These are phyloP conservation scores for Trichosporon ovoides DNA, from an alignment of 1,284 basidiomycete species.

Conservation along the genomic window DNA sequence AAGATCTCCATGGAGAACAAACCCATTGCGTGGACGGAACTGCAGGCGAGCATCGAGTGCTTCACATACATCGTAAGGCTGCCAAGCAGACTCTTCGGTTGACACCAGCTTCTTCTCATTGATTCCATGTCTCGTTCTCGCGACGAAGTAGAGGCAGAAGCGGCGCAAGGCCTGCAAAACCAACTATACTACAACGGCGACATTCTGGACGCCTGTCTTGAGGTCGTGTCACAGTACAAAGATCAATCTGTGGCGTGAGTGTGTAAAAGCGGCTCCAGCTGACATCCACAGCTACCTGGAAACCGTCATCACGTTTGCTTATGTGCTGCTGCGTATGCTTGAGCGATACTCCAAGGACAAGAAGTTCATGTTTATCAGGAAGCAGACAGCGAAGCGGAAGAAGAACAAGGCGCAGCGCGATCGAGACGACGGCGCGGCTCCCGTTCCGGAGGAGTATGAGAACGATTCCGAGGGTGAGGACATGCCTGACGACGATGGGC, in stretches of 20 bases:
- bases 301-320: slow-evolving; percentile 72
- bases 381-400: slow-evolving; percentile 57
- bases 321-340: slow-evolving; percentile 74
- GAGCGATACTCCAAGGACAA: slow-evolving; percentile 75
- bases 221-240: slow-evolving; percentile 68
- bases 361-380: slow-evolving; percentile 69
- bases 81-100: background rate
- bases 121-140: slow-evolving; percentile 56
- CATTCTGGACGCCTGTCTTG: slow-evolving; percentile 76
- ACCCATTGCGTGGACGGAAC: slow-evolving; percentile 86
- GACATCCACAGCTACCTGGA: slow-evolving; percentile 62
- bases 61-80: slow-evolving; percentile 67
- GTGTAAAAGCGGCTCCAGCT: background rate
- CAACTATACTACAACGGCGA: slow-evolving; percentile 91
- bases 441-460: slow-evolving; percentile 38
- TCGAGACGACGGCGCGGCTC: slow-evolving; percentile 10
- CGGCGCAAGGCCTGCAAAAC: slow-evolving; percentile 72
- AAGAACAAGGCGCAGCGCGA: slow-evolving; percentile 32
- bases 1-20: slow-evolving; percentile 80
- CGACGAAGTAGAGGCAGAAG: slow-evolving; percentile 63
- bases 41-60: slow-evolving; percentile 89
- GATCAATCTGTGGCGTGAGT: slow-evolving; percentile 53
- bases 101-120: slow-evolving; percentile 63
- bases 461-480: slow-evolving; percentile 52
- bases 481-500: slow-evolving; percentile 58